phyloP scores from a whole-genome alignment of 1,139 yeast genomes.

The Yamadazyma buinensis region DNA sequence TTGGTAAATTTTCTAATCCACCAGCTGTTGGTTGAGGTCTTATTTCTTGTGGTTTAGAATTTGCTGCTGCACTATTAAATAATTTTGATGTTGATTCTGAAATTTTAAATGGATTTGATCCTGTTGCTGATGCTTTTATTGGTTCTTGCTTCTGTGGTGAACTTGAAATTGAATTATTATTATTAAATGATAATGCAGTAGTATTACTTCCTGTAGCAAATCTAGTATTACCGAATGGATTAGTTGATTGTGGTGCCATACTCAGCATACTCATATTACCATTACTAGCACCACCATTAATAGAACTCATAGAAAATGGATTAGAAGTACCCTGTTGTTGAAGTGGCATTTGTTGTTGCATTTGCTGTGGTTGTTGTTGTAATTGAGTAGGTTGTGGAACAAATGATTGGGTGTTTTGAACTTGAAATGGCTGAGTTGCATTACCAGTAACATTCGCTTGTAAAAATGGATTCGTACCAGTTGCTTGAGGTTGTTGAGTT shows the following conservation, averaged over 20 bases:
- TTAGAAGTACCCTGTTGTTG: slow-evolving; percentile 25
- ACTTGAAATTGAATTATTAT: too few relatives aligned
- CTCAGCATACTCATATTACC: slow-evolving; percentile 3
- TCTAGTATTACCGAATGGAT: slow-evolving; percentile 48
- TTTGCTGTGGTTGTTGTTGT: slow-evolving; percentile 10
- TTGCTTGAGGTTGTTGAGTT: slow-evolving; percentile 18
- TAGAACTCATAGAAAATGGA: slow-evolving; percentile 33
- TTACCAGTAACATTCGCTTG: slow-evolving; percentile 12
- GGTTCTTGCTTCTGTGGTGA: slow-evolving; percentile 17
- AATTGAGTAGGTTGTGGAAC: slow-evolving; percentile 10
- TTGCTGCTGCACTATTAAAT: slow-evolving; percentile 25
- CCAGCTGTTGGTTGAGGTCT: slow-evolving; percentile 61
- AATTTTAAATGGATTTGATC: slow-evolving; percentile 45
- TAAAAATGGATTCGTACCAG: slow-evolving; percentile 26
- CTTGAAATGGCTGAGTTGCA: slow-evolving; percentile 11
- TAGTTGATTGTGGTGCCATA: slow-evolving; percentile 22
- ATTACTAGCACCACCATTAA: background rate
- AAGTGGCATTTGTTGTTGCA: slow-evolving; percentile 8
- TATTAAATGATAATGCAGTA: slow-evolving; percentile 32
- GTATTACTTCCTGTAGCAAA: slow-evolving; percentile 32
- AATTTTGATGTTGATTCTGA: slow-evolving; percentile 34
- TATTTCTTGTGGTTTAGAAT: slow-evolving; percentile 19
- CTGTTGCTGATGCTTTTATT: slow-evolving; percentile 30
- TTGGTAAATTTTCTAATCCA: slow-evolving; percentile 59
- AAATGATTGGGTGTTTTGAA: slow-evolving; percentile 15